Percentiles rank a stretch among this genome's conserved stretches.
Evolutionary conservation across 495 filamentous ascomycete genomes (phyloP).

Genomic region (Thermothielavioides terrestris): DNA sequence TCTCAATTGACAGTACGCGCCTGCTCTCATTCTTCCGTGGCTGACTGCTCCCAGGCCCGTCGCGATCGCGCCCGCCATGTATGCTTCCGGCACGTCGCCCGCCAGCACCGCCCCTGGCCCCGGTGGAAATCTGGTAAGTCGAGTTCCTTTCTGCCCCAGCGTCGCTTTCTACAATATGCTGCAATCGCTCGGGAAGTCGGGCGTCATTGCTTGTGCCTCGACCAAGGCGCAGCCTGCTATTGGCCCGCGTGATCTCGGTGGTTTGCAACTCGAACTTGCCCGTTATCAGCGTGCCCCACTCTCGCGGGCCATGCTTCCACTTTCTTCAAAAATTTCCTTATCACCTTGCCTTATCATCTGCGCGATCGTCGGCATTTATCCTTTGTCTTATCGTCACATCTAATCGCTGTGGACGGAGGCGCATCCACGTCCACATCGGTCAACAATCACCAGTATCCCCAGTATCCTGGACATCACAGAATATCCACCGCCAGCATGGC

Average conservation of each 20-base stretch:
- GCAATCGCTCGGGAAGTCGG: neutral
- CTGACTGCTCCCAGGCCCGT: constrained; percentile 18
- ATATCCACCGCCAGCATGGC: constrained; percentile 27
- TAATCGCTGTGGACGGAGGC: too few species aligned
- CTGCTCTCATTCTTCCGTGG: neutral
- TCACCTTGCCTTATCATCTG: constrained; percentile 23
- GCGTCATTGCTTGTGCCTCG: neutral
- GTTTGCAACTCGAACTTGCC: too few species aligned
- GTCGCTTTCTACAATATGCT: neutral
- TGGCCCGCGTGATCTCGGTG: neutral
- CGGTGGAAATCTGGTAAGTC: constrained; percentile 58
- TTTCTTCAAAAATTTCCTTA: constrained; percentile 31
- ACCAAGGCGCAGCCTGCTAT: neutral
- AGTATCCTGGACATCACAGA: too few species aligned
- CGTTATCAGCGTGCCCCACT: too few species aligned
- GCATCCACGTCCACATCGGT: too few species aligned
- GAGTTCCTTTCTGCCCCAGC: neutral
- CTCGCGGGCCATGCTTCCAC: too few species aligned
- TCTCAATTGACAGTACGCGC: too few species aligned
- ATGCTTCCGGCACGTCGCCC: constrained; percentile 52
- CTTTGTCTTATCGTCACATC: constrained; percentile 26
- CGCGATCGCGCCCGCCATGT: constrained; percentile 29
- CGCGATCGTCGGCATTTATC: constrained; percentile 17
- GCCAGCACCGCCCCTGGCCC: constrained; percentile 59
- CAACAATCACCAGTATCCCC: too few species aligned